Evolutionary conservation across 2,329 filamentous ascomycete species (phyloP).

Genomic region (Metarhizium anisopliae): DNA sequence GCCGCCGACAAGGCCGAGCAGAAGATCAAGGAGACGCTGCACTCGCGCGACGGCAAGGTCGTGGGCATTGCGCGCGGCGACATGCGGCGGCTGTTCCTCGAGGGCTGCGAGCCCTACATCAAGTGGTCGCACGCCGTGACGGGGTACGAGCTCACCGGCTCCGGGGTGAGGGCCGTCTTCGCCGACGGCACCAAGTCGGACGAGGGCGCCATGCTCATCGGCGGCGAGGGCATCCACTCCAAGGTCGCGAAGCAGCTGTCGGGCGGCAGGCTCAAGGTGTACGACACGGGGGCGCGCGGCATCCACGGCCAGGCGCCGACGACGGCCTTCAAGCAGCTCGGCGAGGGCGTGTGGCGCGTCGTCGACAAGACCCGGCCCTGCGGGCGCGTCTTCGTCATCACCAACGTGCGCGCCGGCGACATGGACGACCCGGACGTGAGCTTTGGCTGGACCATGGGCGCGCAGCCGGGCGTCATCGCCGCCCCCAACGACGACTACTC

Average conservation of each 20-base stretch:
- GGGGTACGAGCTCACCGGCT: constrained; percentile 46
- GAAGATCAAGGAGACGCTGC: constrained; percentile 24
- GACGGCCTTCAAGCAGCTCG: constrained; percentile 50
- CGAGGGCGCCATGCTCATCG: constrained; percentile 50
- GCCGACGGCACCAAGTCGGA: constrained; percentile 49
- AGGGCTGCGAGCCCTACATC: constrained; percentile 45
- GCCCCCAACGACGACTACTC: constrained; percentile 51
- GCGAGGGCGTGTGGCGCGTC: constrained; percentile 54
- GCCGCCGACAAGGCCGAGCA: background rate
- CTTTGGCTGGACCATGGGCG: constrained; percentile 58
- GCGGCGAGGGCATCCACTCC: constrained; percentile 55
- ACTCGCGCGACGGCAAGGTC: constrained; percentile 47
- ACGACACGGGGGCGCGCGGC: constrained; percentile 52
- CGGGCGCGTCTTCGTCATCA: constrained; percentile 47
- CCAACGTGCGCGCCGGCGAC: constrained; percentile 52
- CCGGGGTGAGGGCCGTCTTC: constrained; percentile 49
- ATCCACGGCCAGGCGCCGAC: constrained; percentile 59
- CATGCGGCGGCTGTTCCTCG: constrained; percentile 50
- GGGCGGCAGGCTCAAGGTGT: constrained; percentile 48
- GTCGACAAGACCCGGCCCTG: constrained; percentile 36
- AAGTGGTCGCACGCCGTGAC: constrained; percentile 47
- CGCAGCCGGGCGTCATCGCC: constrained; percentile 45
- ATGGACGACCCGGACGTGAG: constrained; percentile 46
- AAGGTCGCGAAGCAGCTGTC: constrained; percentile 51
- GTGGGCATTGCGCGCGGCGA: constrained; percentile 55